Percentiles rank a stretch among this genome's conserved stretches.
Conservation (phyloP, 2,329 filamentous ascomycete species). For the Xylariaceae sp. region DNA sequence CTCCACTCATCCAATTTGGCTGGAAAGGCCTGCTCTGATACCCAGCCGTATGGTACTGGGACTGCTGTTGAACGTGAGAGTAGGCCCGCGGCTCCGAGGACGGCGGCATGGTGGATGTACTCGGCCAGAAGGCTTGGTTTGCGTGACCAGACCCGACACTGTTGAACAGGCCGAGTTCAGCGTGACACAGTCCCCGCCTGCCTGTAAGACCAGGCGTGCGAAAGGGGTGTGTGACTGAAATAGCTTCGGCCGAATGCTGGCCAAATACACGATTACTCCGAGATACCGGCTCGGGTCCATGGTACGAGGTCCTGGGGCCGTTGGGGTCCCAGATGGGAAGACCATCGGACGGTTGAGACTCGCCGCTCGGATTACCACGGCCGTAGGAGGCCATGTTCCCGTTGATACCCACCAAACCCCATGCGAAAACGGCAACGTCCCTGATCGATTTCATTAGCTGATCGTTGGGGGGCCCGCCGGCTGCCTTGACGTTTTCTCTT, state of each 20-base stretch:
- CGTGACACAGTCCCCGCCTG: slow-evolving; percentile 18
- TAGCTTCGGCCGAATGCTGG: slow-evolving; percentile 10
- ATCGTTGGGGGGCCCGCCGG: slow-evolving; percentile 50
- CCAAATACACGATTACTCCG: slow-evolving; percentile 12
- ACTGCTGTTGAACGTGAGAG: slow-evolving; percentile 14
- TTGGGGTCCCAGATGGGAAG: slow-evolving; percentile 55
- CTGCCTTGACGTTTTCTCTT: slow-evolving; percentile 40
- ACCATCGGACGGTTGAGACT: slow-evolving; percentile 56
- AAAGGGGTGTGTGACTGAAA: slow-evolving; percentile 4
- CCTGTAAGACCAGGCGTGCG: slow-evolving; percentile 14
- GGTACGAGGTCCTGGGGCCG: slow-evolving; percentile 30
- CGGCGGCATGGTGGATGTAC: slow-evolving; percentile 6
- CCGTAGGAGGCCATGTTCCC: slow-evolving; percentile 62
- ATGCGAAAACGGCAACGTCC: slow-evolving; percentile 83
- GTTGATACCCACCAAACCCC: slow-evolving; percentile 76
- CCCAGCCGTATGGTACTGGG: slow-evolving; percentile 5
- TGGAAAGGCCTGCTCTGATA: slow-evolving; percentile 6
- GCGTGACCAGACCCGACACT: slow-evolving; percentile 14
- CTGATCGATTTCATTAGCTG: slow-evolving; percentile 75
- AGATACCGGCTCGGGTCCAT: slow-evolving; percentile 33
- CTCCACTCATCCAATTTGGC: slow-evolving; percentile 10
- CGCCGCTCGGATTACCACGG: slow-evolving; percentile 56
- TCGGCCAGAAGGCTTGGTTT: slow-evolving; percentile 17
- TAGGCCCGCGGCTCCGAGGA: slow-evolving; percentile 15
- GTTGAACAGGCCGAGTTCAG: slow-evolving; percentile 12